Conservation (phyloP, 2,329 filamentous ascomycete species). For the Orbilia brochopaga region DNA sequence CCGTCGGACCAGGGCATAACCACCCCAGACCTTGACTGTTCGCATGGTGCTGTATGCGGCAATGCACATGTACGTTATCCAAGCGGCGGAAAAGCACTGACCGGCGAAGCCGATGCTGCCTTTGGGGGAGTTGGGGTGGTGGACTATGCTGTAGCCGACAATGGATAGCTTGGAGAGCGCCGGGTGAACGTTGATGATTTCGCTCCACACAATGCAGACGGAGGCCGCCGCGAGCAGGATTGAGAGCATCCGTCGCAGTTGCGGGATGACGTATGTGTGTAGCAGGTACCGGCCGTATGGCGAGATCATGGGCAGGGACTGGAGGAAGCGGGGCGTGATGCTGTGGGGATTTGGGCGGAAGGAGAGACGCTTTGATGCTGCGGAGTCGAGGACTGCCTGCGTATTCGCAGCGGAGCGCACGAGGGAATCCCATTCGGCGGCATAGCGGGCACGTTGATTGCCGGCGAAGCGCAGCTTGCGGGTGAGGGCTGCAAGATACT, state of each 20-base stretch:
- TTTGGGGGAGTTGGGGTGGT: conserved; percentile 73
- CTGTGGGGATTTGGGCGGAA: conserved; percentile 57
- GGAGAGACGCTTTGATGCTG: conserved; percentile 77
- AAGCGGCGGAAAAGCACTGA: conserved; percentile 80
- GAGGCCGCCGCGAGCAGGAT: conserved; percentile 75
- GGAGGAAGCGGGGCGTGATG: conserved; percentile 60
- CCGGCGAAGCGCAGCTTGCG: conserved; percentile 79
- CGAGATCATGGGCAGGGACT: conserved; percentile 70
- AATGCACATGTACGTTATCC: conserved; percentile 95
- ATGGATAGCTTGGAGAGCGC: conserved; percentile 71
- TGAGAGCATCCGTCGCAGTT: conserved; percentile 69
- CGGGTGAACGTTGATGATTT: conserved; percentile 81
- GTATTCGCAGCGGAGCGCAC: conserved; percentile 75
- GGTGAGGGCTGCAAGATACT: conserved; percentile 89
- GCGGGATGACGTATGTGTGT: conserved; percentile 75
- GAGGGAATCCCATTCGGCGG: conserved; percentile 82
- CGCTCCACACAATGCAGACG: conserved; percentile 86
- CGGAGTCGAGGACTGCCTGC: conserved; percentile 83
- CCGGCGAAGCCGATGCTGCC: conserved; percentile 83
- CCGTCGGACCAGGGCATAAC: conserved; percentile 83
- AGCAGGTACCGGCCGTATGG: conserved; percentile 82
- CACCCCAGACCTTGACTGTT: conserved; percentile 97
- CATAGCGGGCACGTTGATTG: conserved; percentile 81
- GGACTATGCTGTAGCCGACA: conserved; percentile 71
- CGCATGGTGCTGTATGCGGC: conserved; percentile 86